phyloP scores from a whole-genome alignment of 1,139 yeast species.

The Blastobotrys ciferrii region DNA sequence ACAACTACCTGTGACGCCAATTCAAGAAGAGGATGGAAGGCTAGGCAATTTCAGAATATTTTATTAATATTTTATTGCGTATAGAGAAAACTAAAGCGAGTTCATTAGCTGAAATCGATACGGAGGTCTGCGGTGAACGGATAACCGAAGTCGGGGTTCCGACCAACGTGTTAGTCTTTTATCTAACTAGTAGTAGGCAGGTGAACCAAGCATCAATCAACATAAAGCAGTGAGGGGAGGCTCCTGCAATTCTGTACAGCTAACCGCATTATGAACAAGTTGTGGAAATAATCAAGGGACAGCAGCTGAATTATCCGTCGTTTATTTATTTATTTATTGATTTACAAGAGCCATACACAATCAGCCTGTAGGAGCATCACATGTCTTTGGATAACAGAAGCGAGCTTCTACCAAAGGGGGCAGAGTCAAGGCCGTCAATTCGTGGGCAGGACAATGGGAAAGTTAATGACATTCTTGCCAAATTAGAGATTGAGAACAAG shows the following conservation, averaged over 20 bases:
- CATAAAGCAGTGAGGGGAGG: background rate
- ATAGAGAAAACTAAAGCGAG: no score
- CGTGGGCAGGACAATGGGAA: conserved; percentile 15
- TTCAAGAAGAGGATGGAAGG: no score
- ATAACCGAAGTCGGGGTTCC: no score
- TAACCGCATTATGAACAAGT: background rate
- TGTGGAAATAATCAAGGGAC: background rate
- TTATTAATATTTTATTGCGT: no score
- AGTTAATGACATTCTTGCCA: conserved; percentile 35
- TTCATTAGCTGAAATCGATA: no score
- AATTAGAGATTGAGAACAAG: conserved; percentile 40
- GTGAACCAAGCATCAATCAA: background rate
- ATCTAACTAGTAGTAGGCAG: no score
- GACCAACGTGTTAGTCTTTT: background rate
- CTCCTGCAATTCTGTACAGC: background rate
- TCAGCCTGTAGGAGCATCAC: no score
- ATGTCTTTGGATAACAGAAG: conserved; percentile 5
- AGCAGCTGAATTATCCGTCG: background rate
- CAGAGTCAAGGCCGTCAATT: conserved; percentile 9
- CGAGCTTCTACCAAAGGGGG: background rate
- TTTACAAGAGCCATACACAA: background rate
- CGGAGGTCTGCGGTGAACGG: no score
- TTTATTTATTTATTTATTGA: conserved; percentile 5
- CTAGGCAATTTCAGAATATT: no score
- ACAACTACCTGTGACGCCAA: no score